A percentile compares a stretch with the other conserved stretches of the same genome.
Evolutionary conservation across 2,329 filamentous ascomycete genomes (phyloP).

Genomic region (Dactylellina drechsleri): DNA sequence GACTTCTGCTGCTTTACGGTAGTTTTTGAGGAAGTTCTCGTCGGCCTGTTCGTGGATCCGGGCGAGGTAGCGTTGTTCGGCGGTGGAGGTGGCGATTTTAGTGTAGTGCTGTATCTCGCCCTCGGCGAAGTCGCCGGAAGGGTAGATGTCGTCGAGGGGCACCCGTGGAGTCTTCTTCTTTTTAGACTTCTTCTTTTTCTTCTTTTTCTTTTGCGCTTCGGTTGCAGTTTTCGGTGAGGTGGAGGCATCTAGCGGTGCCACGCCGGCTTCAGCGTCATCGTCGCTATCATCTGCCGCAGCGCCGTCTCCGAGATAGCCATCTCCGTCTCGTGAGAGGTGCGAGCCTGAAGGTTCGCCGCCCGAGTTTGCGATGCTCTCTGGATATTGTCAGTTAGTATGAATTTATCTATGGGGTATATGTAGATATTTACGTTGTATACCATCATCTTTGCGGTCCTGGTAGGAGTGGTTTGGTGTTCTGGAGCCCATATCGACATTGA

Average conservation of each 20-base stretch:
- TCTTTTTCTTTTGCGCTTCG: slow-evolving; percentile 79
- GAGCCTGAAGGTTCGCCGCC: slow-evolving; percentile 42
- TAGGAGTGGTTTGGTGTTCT: slow-evolving; percentile 30
- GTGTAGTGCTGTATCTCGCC: slow-evolving; percentile 77
- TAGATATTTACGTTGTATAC: slow-evolving; percentile 4
- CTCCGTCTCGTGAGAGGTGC: slow-evolving; percentile 40
- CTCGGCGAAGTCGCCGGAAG: slow-evolving; percentile 76
- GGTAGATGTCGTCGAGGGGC: slow-evolving; percentile 76
- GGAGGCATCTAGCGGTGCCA: slow-evolving; percentile 16
- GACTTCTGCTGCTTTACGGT: slow-evolving; percentile 82
- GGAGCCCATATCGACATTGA: slow-evolving; percentile 49
- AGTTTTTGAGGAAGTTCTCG: slow-evolving; percentile 81
- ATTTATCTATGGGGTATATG: slow-evolving; percentile 3
- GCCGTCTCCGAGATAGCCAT: slow-evolving; percentile 37
- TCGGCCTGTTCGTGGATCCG: slow-evolving; percentile 75
- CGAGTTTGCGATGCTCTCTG: not conserved
- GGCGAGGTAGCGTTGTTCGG: slow-evolving; percentile 85
- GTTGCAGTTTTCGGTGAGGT: slow-evolving; percentile 54
- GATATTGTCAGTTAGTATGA: slow-evolving; percentile 11
- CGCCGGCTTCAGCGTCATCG: slow-evolving; percentile 22
- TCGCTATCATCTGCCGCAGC: slow-evolving; percentile 32
- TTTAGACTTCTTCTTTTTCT: slow-evolving; percentile 80
- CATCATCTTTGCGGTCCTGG: slow-evolving; percentile 23
- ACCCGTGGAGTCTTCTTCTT: slow-evolving; percentile 76
- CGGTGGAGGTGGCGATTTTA: slow-evolving; percentile 77